These are phyloP conservation scores for Mortierella claussenii DNA, from an alignment of 192 early-diverging fungal species.

Conservation along the genomic window DNA sequence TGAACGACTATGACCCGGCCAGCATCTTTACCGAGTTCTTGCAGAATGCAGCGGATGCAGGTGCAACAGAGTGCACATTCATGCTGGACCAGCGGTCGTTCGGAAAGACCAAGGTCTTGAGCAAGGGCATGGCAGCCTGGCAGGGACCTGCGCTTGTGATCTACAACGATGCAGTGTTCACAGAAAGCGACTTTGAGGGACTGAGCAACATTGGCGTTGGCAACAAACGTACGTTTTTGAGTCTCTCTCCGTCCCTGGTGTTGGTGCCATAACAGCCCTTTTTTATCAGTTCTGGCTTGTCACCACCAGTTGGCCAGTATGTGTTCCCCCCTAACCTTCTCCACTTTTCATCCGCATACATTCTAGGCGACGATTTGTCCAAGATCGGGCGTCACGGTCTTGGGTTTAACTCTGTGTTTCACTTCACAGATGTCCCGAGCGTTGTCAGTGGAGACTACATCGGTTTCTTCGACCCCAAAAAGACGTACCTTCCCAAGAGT, in stretches of 20 bases:
- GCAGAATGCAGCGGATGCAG: constrained; percentile 56
- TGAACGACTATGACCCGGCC: constrained; percentile 40
- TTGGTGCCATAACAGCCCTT: too few species aligned
- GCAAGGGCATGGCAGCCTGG: constrained; percentile 26
- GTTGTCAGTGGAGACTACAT: constrained; percentile 35
- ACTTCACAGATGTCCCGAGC: constrained; percentile 50
- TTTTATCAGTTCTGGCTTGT: neutral
- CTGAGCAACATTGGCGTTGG: constrained; percentile 22
- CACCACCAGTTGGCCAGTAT: neutral
- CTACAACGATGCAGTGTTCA: constrained; percentile 40
- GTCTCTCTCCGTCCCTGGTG: too few species aligned
- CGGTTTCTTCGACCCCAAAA: constrained; percentile 40
- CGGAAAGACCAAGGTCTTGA: constrained; percentile 5
- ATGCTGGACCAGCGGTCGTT: constrained; percentile 19
- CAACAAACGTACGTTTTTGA: constrained; percentile 46
- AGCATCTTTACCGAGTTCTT: constrained; percentile 46
- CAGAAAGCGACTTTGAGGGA: constrained; percentile 14
- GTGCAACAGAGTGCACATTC: constrained; percentile 27
- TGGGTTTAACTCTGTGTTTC: constrained; percentile 46
- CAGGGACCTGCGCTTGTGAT: constrained; percentile 51
- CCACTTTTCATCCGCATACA: neutral
- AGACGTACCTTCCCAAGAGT: constrained; percentile 9
- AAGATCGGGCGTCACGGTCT: constrained; percentile 48
- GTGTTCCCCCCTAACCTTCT: neutral
- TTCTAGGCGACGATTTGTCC: constrained; percentile 9